A percentile compares a stretch with the other conserved stretches of the same genome.
phyloP scores from a whole-genome alignment of 164 flowering plant species.

The Vitis vinifera region DNA sequence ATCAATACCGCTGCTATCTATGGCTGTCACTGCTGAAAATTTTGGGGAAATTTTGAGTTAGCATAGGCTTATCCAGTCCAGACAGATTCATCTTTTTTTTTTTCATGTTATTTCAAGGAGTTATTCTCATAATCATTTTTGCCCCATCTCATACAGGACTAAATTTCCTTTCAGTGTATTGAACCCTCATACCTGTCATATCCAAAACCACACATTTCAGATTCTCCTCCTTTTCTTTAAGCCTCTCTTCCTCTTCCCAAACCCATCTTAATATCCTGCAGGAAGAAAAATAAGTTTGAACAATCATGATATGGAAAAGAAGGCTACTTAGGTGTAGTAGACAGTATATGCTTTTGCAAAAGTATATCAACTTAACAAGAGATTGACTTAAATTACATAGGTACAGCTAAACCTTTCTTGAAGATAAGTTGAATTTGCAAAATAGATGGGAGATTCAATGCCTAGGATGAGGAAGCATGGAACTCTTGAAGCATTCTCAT shows the following conservation, averaged over 20 bases:
- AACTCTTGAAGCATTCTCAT: conserved; percentile 61
- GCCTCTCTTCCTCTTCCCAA: conserved; percentile 82
- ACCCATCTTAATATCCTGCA: conserved; percentile 83
- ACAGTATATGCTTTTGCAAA: too few relatives aligned
- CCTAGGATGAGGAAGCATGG: conserved; percentile 73
- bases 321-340: too few relatives aligned
- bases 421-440: conserved; percentile 78
- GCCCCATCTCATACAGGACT: too few relatives aligned
- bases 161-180: too few relatives aligned
- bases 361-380: too few relatives aligned
- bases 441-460: conserved; percentile 88
- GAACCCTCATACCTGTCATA: conserved; percentile 58
- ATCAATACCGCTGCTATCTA: conserved; percentile 86
- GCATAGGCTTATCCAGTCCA: too few relatives aligned
- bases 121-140: too few relatives aligned
- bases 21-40: conserved; percentile 75
- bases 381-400: too few relatives aligned
- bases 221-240: conserved; percentile 44
- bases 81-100: too few relatives aligned
- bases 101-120: too few relatives aligned
- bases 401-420: conserved; percentile 71
- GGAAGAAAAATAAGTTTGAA: too few relatives aligned
- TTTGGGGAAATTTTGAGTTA: neutral
- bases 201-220: conserved; percentile 76
- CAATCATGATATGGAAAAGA: too few relatives aligned